These are phyloP conservation scores for Apophysomyces ossiformis DNA, from an alignment of 371 early-diverging fungal species.

Conservation along the genomic window DNA sequence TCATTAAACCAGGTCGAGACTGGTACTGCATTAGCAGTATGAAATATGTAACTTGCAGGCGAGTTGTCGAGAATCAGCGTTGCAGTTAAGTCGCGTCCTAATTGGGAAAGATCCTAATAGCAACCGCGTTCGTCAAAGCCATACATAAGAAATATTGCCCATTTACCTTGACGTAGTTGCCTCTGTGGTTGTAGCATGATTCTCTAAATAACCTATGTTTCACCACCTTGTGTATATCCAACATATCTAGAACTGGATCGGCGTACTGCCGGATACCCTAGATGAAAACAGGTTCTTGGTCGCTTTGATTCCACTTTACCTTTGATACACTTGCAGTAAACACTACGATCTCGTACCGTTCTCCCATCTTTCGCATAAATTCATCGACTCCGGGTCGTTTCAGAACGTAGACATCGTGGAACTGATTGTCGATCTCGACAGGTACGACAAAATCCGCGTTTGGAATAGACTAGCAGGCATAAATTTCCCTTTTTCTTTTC, in stretches of 20 bases:
- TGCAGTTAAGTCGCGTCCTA: constrained; percentile 77
- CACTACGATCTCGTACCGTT: constrained; percentile 89
- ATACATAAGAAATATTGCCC: not conserved
- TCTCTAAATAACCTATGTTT: constrained; percentile 92
- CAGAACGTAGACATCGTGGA: constrained; percentile 90
- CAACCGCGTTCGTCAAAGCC: not conserved
- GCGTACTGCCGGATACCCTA: constrained; percentile 71
- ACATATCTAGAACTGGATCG: constrained; percentile 89
- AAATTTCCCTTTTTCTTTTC: not conserved
- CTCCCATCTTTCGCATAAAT: constrained; percentile 83
- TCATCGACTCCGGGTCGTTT: constrained; percentile 93
- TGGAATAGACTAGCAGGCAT: constrained; percentile 6
- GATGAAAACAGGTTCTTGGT: not conserved
- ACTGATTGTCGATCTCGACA: constrained; percentile 83
- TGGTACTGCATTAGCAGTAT: constrained; percentile 94
- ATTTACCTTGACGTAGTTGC: constrained; percentile 90
- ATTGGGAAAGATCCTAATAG: constrained; percentile 70
- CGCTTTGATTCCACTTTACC: constrained; percentile 48
- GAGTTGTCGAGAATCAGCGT: constrained; percentile 87
- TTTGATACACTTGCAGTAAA: constrained; percentile 93
- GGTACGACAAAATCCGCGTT: constrained; percentile 80
- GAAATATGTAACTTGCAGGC: constrained; percentile 92
- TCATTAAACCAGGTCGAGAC: constrained; percentile 96
- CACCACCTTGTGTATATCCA: constrained; percentile 82
- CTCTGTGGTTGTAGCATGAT: constrained; percentile 87